Base-by-base conservation (phyloP, 2,329 filamentous ascomycete species). In the Claviceps sp. region DNA sequence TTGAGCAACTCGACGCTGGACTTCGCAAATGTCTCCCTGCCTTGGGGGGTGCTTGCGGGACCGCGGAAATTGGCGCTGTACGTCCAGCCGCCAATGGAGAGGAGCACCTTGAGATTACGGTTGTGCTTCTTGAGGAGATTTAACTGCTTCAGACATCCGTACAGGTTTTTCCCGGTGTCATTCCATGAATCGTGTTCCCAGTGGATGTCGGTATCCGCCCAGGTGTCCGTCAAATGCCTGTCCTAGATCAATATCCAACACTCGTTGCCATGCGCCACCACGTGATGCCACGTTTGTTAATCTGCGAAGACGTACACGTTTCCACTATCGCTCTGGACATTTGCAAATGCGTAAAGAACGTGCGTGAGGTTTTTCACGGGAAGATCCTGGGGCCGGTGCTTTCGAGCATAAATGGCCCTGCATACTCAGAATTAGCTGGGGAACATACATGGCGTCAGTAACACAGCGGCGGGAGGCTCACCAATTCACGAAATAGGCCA, bases 31-130 rank as follows among this genome's bases (percentile, higher is more conserved):
- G 64, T 76, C 34, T 74, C 71, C 7, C 89, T 79, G 8, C 88
- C 88, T 23, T 77, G 67, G 0, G 79, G 73, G 0, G 85, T 88
- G 43, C 85, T 85, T 1, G 85, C 84, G 0, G 88, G 85, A 29
- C 69, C 71, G n/a, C 79, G 76, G 67, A 96, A 94, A 70, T 95
- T 93, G 65, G 78, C 72, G 56, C 84, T 87, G 66, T 95, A 95
- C 0, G 89, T 95, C 89, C 89, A 96, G 49, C 91, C 91, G 55
- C 90, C 90, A 55, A 96, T 87, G 50, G 85, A 89, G 4, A 96
- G 77, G 13, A 96, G 75, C 3, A 93, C 73, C 66, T 95, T 95
- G 55, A 96, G 74, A 58, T 90, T 83, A 47, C 88, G 83, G 66
- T 95, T 86, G 55, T 77, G 74, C 57, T 80, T 79, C 72, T 96